Evolutionary conservation across 169 alveolate genomes (phyloP), one percentile per base, ranked within the genome.

Genomic region (Babesia ovata): DNA sequence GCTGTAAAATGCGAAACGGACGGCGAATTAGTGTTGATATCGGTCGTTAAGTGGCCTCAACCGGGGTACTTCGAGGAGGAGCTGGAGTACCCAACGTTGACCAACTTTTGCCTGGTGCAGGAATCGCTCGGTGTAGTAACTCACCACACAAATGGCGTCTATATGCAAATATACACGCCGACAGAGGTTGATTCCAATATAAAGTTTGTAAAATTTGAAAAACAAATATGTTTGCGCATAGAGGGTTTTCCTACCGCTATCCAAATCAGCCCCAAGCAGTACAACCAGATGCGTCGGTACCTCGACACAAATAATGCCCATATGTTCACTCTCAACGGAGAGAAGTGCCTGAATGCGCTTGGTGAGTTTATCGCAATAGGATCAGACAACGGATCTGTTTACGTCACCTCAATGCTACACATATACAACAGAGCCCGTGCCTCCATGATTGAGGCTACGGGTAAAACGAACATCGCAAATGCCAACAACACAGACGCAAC

Each of bases 301-400:
- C 66, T 57, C 21, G 61, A 21, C 10, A 71, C 81, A 3, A 49
- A 36, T 60, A 29, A 39, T 24, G 28, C 13, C 45, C 61, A 71
- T 24, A 13, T 71, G 53, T 71, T 60, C 59, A 71, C 29, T 24
- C 53, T 57, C n/a, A 42, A 63, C 14, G 71, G 67, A 11, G 70
- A 54, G 42, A 22, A 28, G 71, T 79, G 87, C 45, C 50, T 79
- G 22, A 79, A 69, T 24, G 57, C 87, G 26, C 45, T 79, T 19
- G 74, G 67, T 45, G 81, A 79, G 39, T 79, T 67, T 42, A 69
- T 79, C 21, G 82, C 73, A 46, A 70, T 79, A 12, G 73, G 61
- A 14, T 28, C 87, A 2, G 57, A 70, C 59, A 24, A 53, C 44
- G 87, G 87, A 19, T 28, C 17, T 22, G 59, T 79, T 3, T 70